Evolutionary conservation across 768 basidiomycete genomes (phyloP).

Genomic region (Agaricus blazei): DNA sequence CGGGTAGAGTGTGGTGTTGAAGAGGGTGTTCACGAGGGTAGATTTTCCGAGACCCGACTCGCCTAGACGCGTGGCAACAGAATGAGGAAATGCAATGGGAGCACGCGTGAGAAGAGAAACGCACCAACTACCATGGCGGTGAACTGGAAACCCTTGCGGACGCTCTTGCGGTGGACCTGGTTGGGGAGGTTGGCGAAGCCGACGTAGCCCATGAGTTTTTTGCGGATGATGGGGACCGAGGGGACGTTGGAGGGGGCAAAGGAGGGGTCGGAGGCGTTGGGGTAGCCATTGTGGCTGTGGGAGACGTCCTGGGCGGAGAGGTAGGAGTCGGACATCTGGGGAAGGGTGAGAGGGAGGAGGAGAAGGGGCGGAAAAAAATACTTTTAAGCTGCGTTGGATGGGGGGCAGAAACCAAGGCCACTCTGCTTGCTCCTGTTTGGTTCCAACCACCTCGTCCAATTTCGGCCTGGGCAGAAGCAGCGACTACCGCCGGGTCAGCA

Average conservation of each 20-base stretch:
- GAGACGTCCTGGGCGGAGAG: slow-evolving; percentile 56
- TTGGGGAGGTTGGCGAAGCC: slow-evolving; percentile 98
- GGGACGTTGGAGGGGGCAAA: slow-evolving; percentile 35
- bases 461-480: slow-evolving; percentile 49
- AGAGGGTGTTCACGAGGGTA: slow-evolving; percentile 96
- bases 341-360: slow-evolving; percentile 22
- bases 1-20: slow-evolving; percentile 94
- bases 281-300: slow-evolving; percentile 47
- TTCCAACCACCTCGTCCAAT: slow-evolving; percentile 32
- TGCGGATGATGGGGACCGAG: slow-evolving; percentile 57
- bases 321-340: slow-evolving; percentile 77
- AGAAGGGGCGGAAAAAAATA: slow-evolving; percentile 35
- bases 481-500: slow-evolving; percentile 22
- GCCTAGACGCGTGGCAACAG: slow-evolving; percentile 43
- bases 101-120: slow-evolving; percentile 29
- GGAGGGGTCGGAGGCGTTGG: slow-evolving; percentile 64
- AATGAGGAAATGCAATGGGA: slow-evolving; percentile 21
- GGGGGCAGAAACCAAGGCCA: slow-evolving; percentile 49
- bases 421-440: slow-evolving; percentile 46
- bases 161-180: slow-evolving; percentile 98
- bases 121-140: slow-evolving; percentile 97
- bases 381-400: slow-evolving; percentile 48
- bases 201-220: slow-evolving; percentile 94
- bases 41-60: slow-evolving; percentile 99
- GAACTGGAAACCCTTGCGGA: slow-evolving; percentile 98